Evolutionary conservation across 164 flowering plant species (phyloP).

Genomic region (Aristolochia contorta): DNA sequence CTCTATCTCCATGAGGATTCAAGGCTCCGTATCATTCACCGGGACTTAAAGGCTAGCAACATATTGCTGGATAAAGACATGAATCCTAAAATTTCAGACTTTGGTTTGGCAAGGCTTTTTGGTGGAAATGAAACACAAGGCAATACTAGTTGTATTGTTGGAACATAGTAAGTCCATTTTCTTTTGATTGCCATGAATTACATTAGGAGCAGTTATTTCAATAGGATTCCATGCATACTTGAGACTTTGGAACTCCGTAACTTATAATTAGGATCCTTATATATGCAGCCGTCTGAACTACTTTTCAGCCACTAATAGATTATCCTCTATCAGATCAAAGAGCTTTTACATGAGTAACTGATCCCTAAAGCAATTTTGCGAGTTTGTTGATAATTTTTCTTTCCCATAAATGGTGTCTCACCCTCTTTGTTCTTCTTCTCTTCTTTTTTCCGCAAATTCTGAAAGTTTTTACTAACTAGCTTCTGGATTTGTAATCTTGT

Average conservation of each 20-base stretch:
- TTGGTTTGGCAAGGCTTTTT: slow-evolving; percentile 26
- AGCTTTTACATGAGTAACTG: background rate
- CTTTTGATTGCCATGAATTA: background rate
- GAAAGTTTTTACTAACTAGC: too few species aligned
- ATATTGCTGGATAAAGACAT: slow-evolving; percentile 21
- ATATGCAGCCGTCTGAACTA: too few species aligned
- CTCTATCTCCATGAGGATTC: slow-evolving; percentile 60
- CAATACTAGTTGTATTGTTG: slow-evolving; percentile 20
- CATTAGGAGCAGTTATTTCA: background rate
- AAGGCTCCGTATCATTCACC: slow-evolving; percentile 22
- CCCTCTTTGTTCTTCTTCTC: too few species aligned
- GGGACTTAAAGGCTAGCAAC: slow-evolving; percentile 27
- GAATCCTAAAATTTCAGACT: slow-evolving; percentile 34
- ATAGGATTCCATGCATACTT: background rate
- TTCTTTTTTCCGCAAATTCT: too few species aligned
- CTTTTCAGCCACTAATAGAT: background rate
- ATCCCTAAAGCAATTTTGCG: background rate
- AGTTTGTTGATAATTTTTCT: too few species aligned
- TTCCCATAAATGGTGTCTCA: too few species aligned
- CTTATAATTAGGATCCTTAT: too few species aligned
- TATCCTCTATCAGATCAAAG: background rate
- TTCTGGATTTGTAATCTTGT: background rate
- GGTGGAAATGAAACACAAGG: slow-evolving; percentile 16
- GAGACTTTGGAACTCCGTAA: background rate
- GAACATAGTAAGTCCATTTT: slow-evolving; percentile 30